These are phyloP conservation scores for Nothopassalora personata DNA, from an alignment of 2,329 filamentous ascomycete species.

Conservation along the genomic window DNA sequence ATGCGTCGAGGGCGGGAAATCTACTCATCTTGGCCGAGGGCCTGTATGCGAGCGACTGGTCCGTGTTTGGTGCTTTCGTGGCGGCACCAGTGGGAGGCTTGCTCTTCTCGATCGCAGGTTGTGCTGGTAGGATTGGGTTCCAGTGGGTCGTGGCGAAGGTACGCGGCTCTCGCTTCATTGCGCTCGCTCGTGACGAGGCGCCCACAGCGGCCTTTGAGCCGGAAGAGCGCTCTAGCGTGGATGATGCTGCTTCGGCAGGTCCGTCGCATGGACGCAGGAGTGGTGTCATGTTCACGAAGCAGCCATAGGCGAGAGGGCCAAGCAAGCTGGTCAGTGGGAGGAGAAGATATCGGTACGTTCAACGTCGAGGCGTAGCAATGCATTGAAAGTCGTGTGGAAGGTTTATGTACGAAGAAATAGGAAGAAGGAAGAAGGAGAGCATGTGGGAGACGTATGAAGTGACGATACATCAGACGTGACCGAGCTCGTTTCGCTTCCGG, in stretches of 20 bases:
- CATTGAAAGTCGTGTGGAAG: too few relatives aligned
- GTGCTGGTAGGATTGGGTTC: conserved; percentile 54
- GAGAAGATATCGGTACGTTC: too few relatives aligned
- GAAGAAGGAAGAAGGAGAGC: too few relatives aligned
- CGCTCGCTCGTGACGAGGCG: conserved; percentile 53
- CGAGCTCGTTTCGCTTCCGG: too few relatives aligned
- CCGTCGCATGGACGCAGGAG: background rate
- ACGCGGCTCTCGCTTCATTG: conserved; percentile 60
- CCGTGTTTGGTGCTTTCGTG: conserved; percentile 75
- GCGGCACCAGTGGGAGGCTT: conserved; percentile 71
- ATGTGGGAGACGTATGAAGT: too few relatives aligned
- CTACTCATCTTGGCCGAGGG: conserved; percentile 69
- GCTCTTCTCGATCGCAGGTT: conserved; percentile 63
- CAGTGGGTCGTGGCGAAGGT: conserved; percentile 55
- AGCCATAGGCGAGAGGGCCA: background rate
- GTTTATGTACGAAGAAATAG: too few relatives aligned
- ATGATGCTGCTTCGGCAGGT: conserved; percentile 3
- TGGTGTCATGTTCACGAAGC: background rate
- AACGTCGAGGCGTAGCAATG: too few relatives aligned
- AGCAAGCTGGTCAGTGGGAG: too few relatives aligned
- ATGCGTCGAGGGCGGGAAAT: conserved; percentile 56
- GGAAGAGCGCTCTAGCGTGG: conserved; percentile 8
- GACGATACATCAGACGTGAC: too few relatives aligned
- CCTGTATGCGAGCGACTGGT: conserved; percentile 73
- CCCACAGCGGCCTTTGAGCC: conserved; percentile 14